Evolutionary conservation across 306 rosid species (phyloP).

Genomic region (Vigna radiata): DNA sequence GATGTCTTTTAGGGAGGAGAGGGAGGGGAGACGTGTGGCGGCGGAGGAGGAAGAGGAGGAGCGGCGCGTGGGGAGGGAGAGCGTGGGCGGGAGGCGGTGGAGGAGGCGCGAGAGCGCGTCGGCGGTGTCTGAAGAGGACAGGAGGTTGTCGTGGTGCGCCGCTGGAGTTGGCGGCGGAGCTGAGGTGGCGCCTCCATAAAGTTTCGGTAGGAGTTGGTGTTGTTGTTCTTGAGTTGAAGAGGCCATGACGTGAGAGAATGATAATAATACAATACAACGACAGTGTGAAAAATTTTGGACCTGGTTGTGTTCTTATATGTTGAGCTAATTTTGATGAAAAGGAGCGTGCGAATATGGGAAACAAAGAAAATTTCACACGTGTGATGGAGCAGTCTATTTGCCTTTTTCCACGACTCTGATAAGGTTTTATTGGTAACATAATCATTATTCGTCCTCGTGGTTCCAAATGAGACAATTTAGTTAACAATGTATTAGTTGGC

Average conservation of each 20-base stretch:
- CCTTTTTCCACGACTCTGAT: neutral
- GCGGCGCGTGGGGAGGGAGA: slow-evolving; percentile 72
- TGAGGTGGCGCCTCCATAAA: slow-evolving; percentile 73
- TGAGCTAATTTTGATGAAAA: neutral
- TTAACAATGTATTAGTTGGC: slow-evolving; percentile 2
- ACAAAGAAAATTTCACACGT: slow-evolving; percentile 20
- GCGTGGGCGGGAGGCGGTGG: slow-evolving; percentile 81
- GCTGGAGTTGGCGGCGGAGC: slow-evolving; percentile 96
- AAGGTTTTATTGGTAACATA: neutral
- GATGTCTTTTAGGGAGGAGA: slow-evolving; percentile 51
- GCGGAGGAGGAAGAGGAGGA: slow-evolving; percentile 40
- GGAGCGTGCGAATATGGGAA: slow-evolving; percentile 3
- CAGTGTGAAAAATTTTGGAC: neutral
- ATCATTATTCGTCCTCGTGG: neutral
- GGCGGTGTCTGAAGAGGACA: slow-evolving; percentile 59
- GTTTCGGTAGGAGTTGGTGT: slow-evolving; percentile 47
- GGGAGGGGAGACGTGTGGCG: slow-evolving; percentile 56
- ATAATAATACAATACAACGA: neutral
- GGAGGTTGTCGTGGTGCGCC: slow-evolving; percentile 42
- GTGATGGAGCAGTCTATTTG: neutral
- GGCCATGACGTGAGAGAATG: slow-evolving; percentile 51
- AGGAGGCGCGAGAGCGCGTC: slow-evolving; percentile 76
- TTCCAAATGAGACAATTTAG: neutral
- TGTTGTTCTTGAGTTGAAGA: slow-evolving; percentile 57
- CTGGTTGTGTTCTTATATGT: neutral